Conservation (phyloP, 805 yeast species). For the Barnettozyma wickerhamii region DNA sequence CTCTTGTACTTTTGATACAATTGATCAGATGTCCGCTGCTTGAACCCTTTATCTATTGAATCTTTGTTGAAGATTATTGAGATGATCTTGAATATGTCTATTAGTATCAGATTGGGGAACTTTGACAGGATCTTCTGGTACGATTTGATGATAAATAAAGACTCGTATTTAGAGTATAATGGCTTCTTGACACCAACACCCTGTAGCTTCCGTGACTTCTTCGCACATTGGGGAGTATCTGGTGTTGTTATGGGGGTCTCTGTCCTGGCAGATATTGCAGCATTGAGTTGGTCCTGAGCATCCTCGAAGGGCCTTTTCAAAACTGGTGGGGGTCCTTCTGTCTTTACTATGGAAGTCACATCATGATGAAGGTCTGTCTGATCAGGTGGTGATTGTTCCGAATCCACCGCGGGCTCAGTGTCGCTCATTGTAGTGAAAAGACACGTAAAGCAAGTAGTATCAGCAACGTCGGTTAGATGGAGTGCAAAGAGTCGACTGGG, state of each 20-base stretch:
- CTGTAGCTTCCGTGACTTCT: slow-evolving; percentile 23
- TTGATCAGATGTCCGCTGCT: slow-evolving; percentile 25
- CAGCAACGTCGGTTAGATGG: too few species aligned
- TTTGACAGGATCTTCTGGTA: slow-evolving; percentile 16
- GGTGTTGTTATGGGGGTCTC: slow-evolving; percentile 4
- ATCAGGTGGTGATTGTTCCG: too few species aligned
- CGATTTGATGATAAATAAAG: slow-evolving; percentile 22
- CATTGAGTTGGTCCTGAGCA: not conserved
- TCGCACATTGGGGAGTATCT: not conserved
- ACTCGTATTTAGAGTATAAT: slow-evolving; percentile 23
- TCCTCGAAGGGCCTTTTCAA: not conserved
- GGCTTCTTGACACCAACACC: slow-evolving; percentile 27
- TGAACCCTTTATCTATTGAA: slow-evolving; percentile 20
- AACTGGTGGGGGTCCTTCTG: not conserved
- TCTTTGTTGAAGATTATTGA: slow-evolving; percentile 21
- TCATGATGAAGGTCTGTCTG: too few species aligned
- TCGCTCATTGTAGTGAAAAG: too few species aligned
- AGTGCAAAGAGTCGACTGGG: too few species aligned
- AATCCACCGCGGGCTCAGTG: too few species aligned
- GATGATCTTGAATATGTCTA: slow-evolving; percentile 23
- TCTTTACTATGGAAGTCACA: too few species aligned
- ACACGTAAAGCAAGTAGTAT: too few species aligned
- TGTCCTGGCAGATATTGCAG: not conserved
- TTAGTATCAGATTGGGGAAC: slow-evolving; percentile 19
- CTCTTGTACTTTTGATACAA: slow-evolving; percentile 26